Evolutionary conservation across 2,329 filamentous ascomycete species (phyloP).

Genomic region (Stylonectria norvegica): DNA sequence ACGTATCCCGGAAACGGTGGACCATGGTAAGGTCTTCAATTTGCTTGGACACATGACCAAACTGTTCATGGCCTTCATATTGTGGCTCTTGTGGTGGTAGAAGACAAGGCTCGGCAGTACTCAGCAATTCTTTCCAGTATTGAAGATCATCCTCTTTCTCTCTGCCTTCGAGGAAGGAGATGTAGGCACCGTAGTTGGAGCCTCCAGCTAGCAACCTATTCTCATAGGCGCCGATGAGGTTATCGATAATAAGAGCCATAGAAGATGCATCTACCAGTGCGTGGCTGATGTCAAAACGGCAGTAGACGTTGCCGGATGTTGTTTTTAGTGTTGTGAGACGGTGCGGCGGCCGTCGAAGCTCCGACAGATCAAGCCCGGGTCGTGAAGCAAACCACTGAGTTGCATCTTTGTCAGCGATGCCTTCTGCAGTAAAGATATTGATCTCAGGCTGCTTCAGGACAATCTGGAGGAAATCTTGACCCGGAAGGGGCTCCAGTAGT

Average conservation of each 20-base stretch:
- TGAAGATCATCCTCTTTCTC: neutral
- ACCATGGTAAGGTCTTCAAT: too few species aligned
- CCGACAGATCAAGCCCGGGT: neutral
- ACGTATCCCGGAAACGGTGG: too few species aligned
- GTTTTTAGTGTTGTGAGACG: constrained; percentile 12
- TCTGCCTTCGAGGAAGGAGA: constrained; percentile 6
- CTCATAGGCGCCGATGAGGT: constrained; percentile 14
- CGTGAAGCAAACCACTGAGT: neutral
- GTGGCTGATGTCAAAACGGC: constrained; percentile 22
- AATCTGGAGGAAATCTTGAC: constrained; percentile 18
- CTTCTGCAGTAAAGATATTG: neutral
- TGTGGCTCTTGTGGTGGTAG: neutral
- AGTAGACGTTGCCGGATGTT: neutral
- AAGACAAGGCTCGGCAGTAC: neutral
- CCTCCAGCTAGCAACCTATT: constrained; percentile 1
- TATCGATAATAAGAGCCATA: constrained; percentile 16
- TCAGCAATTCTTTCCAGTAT: constrained; percentile 12
- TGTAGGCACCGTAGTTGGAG: constrained; percentile 13
- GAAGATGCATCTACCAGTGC: constrained; percentile 20
- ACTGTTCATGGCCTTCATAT: too few species aligned
- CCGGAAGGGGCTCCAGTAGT: constrained; percentile 11
- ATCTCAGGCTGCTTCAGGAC: constrained; percentile 12
- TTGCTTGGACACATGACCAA: too few species aligned
- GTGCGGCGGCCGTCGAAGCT: constrained; percentile 9
- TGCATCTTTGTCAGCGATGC: neutral